Evolutionary conservation across 495 filamentous ascomycete species (phyloP).

Genomic region (Penicillium pancosmium): DNA sequence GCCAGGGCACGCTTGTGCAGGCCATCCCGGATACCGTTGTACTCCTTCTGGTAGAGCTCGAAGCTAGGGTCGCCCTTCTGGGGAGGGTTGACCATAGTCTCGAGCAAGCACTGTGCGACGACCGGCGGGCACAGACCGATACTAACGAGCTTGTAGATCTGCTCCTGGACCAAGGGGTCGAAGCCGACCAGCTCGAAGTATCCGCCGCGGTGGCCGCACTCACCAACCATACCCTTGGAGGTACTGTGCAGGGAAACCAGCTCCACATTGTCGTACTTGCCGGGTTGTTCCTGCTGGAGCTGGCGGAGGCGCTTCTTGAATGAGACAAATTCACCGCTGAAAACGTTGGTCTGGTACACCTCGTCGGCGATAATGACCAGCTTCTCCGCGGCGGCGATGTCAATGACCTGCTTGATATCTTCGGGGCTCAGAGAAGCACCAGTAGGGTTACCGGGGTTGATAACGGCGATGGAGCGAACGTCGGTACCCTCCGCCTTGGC

Average conservation of each 20-base stretch:
- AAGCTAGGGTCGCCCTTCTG: conserved; percentile 77
- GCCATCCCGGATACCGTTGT: conserved; percentile 73
- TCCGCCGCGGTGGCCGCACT: conserved; percentile 95
- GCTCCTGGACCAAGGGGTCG: conserved; percentile 78
- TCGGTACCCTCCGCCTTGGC: conserved; percentile 78
- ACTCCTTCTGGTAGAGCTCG: conserved; percentile 81
- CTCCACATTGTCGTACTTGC: conserved; percentile 82
- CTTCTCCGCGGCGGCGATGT: conserved; percentile 82
- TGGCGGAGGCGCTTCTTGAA: conserved; percentile 91
- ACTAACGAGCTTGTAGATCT: conserved; percentile 98
- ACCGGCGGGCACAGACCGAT: conserved; percentile 96
- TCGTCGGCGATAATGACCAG: conserved; percentile 93
- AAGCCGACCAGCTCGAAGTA: conserved; percentile 96
- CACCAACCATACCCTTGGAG: conserved; percentile 97
- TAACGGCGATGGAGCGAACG: conserved; percentile 89
- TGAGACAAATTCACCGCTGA: conserved; percentile 86
- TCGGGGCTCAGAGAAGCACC: conserved; percentile 77
- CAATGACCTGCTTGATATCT: conserved; percentile 79
- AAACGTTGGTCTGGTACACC: conserved; percentile 99
- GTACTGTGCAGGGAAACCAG: conserved; percentile 83
- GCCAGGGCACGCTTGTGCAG: conserved; percentile 79
- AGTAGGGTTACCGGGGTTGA: conserved; percentile 98
- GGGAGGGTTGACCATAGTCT: conserved; percentile 96
- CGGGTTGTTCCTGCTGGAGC: conserved; percentile 72
- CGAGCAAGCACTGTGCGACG: conserved; percentile 91